These are phyloP conservation scores for Eudorina sp. DNA, from an alignment of 139 green algal genomes.

Conservation along the genomic window DNA sequence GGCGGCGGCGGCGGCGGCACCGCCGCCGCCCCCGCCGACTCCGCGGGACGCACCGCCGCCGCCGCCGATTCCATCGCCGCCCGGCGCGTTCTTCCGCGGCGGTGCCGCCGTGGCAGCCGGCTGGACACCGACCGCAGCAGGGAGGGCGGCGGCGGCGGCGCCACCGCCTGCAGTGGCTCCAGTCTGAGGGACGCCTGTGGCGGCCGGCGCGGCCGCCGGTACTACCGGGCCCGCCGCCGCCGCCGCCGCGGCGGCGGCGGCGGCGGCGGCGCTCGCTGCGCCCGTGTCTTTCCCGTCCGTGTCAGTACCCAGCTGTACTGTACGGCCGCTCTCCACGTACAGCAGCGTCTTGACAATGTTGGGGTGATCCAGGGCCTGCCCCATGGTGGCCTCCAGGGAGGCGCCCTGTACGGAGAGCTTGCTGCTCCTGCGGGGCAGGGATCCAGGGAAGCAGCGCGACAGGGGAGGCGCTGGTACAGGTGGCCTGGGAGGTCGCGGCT, in stretches of 20 bases:
- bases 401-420: conserved; percentile 3
- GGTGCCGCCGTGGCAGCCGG: background rate
- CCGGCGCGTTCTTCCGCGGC: background rate
- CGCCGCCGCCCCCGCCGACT: background rate
- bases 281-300: background rate
- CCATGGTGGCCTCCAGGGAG: conserved; percentile 40
- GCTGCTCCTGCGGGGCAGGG: conserved; percentile 1
- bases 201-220: background rate
- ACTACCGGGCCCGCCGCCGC: background rate
- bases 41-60: background rate
- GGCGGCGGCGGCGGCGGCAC: background rate
- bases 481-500: too few species aligned
- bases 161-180: too few species aligned
- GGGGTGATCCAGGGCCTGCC: conserved; percentile 39
- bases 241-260: background rate
- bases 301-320: too few species aligned
- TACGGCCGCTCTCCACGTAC: background rate
- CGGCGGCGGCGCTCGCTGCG: background rate
- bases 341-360: conserved; percentile 44
- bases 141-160: background rate
- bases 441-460: background rate
- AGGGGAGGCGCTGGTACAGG: background rate
- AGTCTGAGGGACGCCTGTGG: too few species aligned
- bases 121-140: background rate
- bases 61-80: background rate